These are phyloP conservation scores for Collybiopsis confluens DNA, from an alignment of 768 basidiomycete genomes.

Conservation along the genomic window DNA sequence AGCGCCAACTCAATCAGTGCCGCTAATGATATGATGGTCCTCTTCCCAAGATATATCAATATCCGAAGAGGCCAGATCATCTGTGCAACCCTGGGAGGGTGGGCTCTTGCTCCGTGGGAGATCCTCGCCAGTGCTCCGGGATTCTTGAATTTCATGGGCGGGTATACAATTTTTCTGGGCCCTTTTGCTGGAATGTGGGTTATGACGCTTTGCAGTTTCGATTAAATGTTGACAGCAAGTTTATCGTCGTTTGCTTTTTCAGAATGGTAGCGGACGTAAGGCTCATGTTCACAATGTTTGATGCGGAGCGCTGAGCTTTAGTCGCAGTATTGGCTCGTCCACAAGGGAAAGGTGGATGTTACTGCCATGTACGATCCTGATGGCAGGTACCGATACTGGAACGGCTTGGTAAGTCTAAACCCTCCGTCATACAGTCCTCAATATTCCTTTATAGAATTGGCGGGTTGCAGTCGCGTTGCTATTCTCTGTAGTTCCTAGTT, in stretches of 20 bases:
- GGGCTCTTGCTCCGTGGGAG: conserved; percentile 86
- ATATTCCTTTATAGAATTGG: conserved; percentile 60
- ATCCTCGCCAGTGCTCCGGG: conserved; percentile 65
- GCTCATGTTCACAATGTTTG: conserved; percentile 4
- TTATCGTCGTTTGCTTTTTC: not conserved
- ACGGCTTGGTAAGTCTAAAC: conserved; percentile 55
- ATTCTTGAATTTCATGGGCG: conserved; percentile 75
- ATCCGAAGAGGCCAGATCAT: conserved; percentile 76
- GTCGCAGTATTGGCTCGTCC: conserved; percentile 72
- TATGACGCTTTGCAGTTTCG: not conserved
- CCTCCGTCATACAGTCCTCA: not conserved
- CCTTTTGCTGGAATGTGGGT: conserved; percentile 78
- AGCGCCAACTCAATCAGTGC: conserved; percentile 72
- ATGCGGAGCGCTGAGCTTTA: not conserved
- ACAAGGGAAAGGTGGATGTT: conserved; percentile 68
- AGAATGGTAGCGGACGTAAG: conserved; percentile 47
- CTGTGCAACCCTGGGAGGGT: conserved; percentile 79
- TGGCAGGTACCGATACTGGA: conserved; percentile 75
- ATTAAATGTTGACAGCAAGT: not conserved
- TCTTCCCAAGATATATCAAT: conserved; percentile 74
- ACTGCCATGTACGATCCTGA: conserved; percentile 80
- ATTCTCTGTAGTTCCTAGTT: conserved; percentile 60
- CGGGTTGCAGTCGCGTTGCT: conserved; percentile 68
- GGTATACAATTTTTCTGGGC: conserved; percentile 83
- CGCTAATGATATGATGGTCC: conserved; percentile 83